phyloP scores from a whole-genome alignment of 352 stramenopile species.

The Globisporangium apiculatum region DNA sequence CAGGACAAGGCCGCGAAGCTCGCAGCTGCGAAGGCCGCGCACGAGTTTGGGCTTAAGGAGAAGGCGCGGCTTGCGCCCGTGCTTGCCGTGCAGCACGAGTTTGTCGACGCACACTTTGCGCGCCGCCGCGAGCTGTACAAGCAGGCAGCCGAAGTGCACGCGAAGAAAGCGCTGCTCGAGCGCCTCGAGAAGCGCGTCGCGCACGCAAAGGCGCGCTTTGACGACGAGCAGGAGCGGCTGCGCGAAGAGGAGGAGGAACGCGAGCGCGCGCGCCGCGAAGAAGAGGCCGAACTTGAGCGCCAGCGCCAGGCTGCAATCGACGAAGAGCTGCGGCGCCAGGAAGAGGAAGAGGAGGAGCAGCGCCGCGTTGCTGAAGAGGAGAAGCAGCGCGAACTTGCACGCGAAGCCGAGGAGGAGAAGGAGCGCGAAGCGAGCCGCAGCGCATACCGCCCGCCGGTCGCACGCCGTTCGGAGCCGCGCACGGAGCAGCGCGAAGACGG shows the following conservation, averaged over 20 bases:
- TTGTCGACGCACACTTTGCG: constrained; percentile 75
- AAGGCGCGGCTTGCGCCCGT: constrained; percentile 61
- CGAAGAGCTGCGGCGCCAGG: constrained; percentile 54
- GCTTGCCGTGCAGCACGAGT: constrained; percentile 64
- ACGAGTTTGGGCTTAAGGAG: constrained; percentile 88
- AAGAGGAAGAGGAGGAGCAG: constrained; percentile 50
- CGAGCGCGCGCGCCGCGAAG: constrained; percentile 44
- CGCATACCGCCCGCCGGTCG: constrained; percentile 19
- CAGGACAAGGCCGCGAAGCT: constrained; percentile 83
- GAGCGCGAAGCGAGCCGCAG: constrained; percentile 20
- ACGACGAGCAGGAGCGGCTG: constrained; percentile 59
- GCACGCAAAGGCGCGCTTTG: constrained; percentile 56
- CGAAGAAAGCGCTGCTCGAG: constrained; percentile 79
- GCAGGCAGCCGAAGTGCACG: constrained; percentile 72
- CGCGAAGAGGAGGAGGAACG: constrained; percentile 59
- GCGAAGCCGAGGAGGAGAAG: constrained; percentile 28
- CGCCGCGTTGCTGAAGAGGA: constrained; percentile 38
- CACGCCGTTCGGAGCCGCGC: constrained; percentile 5
- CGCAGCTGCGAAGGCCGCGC: constrained; percentile 73
- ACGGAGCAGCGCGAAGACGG: constrained; percentile 38
- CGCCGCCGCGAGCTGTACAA: constrained; percentile 85
- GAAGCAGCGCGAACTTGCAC: constrained; percentile 26
- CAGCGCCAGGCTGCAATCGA: constrained; percentile 55
- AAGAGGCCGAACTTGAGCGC: constrained; percentile 52
- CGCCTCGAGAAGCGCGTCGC: constrained; percentile 53